phyloP scores from a whole-genome alignment of 257 asterid species.

The Echites panduratus region DNA sequence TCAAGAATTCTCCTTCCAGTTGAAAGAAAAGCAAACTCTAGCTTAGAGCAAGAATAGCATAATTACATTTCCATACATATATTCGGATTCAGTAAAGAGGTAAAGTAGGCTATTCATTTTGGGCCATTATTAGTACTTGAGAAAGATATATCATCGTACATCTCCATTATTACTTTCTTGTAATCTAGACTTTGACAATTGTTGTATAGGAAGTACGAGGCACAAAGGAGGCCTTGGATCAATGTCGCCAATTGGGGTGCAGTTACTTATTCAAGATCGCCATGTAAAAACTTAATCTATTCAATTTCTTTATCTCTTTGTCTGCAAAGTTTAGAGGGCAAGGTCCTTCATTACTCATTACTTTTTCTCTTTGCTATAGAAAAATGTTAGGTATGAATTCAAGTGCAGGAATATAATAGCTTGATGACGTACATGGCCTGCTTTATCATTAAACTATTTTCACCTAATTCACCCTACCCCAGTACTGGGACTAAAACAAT shows the following conservation, averaged over 20 bases:
- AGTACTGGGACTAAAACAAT: neutral
- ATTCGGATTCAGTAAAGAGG: neutral
- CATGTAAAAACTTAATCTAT: slow-evolving; percentile 32
- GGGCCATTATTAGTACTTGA: neutral
- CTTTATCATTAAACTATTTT: neutral
- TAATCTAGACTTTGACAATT: slow-evolving; percentile 9
- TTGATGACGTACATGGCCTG: neutral
- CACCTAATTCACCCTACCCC: neutral
- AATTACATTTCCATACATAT: neutral
- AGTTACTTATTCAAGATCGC: slow-evolving; percentile 46
- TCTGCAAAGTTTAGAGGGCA: neutral
- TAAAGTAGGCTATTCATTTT: slow-evolving; percentile 6
- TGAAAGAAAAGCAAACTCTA: neutral
- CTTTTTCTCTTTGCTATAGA: neutral
- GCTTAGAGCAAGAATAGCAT: neutral
- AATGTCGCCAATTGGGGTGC: slow-evolving; percentile 40
- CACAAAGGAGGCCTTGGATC: slow-evolving; percentile 28
- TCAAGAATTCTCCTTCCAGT: neutral
- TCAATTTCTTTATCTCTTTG: neutral
- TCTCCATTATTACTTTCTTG: slow-evolving; percentile 6
- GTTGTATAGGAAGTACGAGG: slow-evolving; percentile 27
- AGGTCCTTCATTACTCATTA: neutral
- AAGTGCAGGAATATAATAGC: neutral
- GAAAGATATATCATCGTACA: neutral
- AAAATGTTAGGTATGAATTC: neutral